A percentile compares a stretch with the other conserved stretches of the same genome.
phyloP scores from a whole-genome alignment of 2,329 filamentous ascomycete genomes.

The Pseudohalonectria lignicola region DNA sequence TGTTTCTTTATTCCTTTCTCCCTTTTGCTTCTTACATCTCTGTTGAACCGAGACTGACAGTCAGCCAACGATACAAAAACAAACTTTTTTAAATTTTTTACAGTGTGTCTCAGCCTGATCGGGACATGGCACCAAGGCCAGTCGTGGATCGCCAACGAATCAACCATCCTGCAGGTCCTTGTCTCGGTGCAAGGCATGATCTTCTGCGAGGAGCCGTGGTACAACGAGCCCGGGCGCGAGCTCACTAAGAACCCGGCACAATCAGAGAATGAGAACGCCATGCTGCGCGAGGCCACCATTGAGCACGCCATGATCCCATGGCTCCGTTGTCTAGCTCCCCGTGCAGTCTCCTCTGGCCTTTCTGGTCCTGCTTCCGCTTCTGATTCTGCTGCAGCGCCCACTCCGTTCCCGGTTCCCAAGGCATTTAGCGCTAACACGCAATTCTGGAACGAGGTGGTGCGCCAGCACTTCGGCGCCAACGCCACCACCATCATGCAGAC shows the following conservation, averaged over 20 bases:
- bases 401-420: background rate
- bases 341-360: background rate
- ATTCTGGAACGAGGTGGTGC: conserved; percentile 13
- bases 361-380: background rate
- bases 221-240: conserved; percentile 40
- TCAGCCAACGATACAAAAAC: no score
- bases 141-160: conserved; percentile 30
- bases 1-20: conserved; percentile 9
- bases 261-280: conserved; percentile 18
- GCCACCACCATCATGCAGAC: conserved; percentile 8
- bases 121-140: conserved; percentile 33
- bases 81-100: conserved; percentile 11
- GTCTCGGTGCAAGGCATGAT: conserved; percentile 49
- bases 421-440: no score
- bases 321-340: conserved; percentile 9
- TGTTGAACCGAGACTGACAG: background rate
- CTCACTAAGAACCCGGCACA: conserved; percentile 3
- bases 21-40: background rate
- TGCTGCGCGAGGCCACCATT: conserved; percentile 15
- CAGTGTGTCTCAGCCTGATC: conserved; percentile 39
- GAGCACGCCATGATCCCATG: conserved; percentile 17
- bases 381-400: background rate
- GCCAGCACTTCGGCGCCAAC: conserved; percentile 13
- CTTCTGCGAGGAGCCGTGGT: conserved; percentile 39
- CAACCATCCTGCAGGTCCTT: conserved; percentile 38